A percentile compares a stretch with the other conserved stretches of the same genome.
phyloP scores from a whole-genome alignment of 805 yeast genomes.

The Osmozyma mogii region DNA sequence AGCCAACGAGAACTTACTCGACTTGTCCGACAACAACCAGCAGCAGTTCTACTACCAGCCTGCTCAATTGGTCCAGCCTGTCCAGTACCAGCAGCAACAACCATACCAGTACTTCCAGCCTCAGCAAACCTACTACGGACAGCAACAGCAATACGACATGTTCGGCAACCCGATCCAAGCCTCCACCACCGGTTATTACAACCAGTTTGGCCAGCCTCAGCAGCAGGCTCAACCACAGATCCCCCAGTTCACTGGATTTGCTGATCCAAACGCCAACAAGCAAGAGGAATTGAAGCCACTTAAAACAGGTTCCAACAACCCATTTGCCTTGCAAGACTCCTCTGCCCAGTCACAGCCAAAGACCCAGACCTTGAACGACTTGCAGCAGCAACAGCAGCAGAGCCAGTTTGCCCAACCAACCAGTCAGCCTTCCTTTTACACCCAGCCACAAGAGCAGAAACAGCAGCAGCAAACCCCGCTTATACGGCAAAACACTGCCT shows the following conservation, averaged over 20 bases:
- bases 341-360: constrained; percentile 1
- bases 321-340: constrained; percentile 49
- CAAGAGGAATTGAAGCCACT: constrained; percentile 43
- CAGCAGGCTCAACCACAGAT: constrained; percentile 21
- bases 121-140: constrained; percentile 14
- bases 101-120: constrained; percentile 7
- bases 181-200: constrained; percentile 49
- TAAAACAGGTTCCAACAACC: constrained; percentile 70
- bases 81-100: constrained; percentile 2
- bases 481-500: constrained; percentile 31
- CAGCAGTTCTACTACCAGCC: constrained; percentile 13
- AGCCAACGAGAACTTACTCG: constrained; percentile 42
- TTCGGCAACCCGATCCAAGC: constrained; percentile 59
- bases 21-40: constrained; percentile 38
- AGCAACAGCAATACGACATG: constrained; percentile 43
- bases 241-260: constrained; percentile 15
- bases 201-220: constrained; percentile 23
- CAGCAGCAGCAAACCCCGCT: constrained; percentile 1
- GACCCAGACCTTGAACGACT: not conserved
- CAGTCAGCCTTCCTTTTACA: constrained; percentile 22
- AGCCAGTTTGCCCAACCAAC: constrained; percentile 16
- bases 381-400: constrained; percentile 18
- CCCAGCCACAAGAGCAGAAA: constrained; percentile 15
- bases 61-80: constrained; percentile 4
- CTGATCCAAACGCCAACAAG: constrained; percentile 1